phyloP scores from a whole-genome alignment of 2,329 filamentous ascomycete species.

The Cytospora paraplurivora region DNA sequence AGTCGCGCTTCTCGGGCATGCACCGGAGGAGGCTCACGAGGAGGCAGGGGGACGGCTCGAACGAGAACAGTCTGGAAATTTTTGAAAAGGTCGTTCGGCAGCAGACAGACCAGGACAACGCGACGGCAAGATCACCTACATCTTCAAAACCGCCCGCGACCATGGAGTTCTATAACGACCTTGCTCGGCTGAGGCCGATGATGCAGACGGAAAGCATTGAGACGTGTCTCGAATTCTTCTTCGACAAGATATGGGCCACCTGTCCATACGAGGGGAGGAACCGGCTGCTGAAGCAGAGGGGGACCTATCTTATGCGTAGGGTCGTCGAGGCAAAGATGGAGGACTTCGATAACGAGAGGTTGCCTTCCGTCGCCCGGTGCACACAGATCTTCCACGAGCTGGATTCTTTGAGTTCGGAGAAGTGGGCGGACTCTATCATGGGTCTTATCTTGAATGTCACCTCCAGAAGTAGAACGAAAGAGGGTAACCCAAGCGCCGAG shows the following conservation, averaged over 20 bases:
- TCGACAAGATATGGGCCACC: slow-evolving; percentile 31
- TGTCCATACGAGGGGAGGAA: slow-evolving; percentile 32
- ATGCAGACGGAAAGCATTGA: slow-evolving; percentile 30
- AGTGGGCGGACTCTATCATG: slow-evolving; percentile 41
- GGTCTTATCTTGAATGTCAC: slow-evolving; percentile 40
- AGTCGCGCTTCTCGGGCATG: slow-evolving; percentile 15
- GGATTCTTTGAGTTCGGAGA: slow-evolving; percentile 37
- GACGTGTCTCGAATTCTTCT: slow-evolving; percentile 39
- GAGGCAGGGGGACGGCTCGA: not conserved
- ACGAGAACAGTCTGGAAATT: slow-evolving; percentile 18
- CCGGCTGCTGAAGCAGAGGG: slow-evolving; percentile 32
- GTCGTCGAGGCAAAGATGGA: slow-evolving; percentile 38
- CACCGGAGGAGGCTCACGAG: slow-evolving; percentile 3
- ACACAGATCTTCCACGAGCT: slow-evolving; percentile 41
- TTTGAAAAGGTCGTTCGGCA: slow-evolving; percentile 22
- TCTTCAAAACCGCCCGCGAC: slow-evolving; percentile 14
- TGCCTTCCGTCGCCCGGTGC: slow-evolving; percentile 44
- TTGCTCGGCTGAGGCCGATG: slow-evolving; percentile 36
- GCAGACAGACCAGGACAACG: too few species aligned
- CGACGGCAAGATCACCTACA: too few species aligned
- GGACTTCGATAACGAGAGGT: slow-evolving; percentile 35
- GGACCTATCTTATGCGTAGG: slow-evolving; percentile 36
- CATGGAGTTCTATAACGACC: slow-evolving; percentile 35
- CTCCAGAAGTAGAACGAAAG: slow-evolving; percentile 32
- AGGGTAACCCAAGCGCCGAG: slow-evolving; percentile 34